phyloP scores from a whole-genome alignment of 1,139 yeast genomes.

The Suhomyces atakaporum region DNA sequence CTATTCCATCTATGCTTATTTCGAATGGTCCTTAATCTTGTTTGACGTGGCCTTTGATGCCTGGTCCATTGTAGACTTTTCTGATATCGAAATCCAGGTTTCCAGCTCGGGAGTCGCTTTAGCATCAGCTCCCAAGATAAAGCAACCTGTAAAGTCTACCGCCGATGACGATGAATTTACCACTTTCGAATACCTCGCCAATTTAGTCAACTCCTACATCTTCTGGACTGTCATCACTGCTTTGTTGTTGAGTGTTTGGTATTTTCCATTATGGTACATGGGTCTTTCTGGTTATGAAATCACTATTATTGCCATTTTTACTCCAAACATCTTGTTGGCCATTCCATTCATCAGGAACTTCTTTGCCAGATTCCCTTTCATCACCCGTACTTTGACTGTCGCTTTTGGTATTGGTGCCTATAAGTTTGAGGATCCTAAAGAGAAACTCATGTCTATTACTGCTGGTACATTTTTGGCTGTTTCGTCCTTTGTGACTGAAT shows the following conservation, averaged over 20 bases:
- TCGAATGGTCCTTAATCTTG: constrained; percentile 87
- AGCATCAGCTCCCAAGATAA: constrained; percentile 3
- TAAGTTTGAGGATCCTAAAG: constrained; percentile 63
- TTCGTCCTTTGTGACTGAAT: constrained; percentile 63
- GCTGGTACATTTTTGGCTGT: constrained; percentile 67
- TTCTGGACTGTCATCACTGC: constrained; percentile 87
- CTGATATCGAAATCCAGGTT: constrained; percentile 49
- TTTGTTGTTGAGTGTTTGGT: constrained; percentile 86
- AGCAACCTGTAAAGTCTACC: not conserved
- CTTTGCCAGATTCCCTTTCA: constrained; percentile 42
- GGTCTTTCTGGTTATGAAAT: constrained; percentile 95
- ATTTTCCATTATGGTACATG: constrained; percentile 97
- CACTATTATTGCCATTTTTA: constrained; percentile 52
- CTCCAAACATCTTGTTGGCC: constrained; percentile 59
- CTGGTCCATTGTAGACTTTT: constrained; percentile 72
- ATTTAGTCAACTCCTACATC: constrained; percentile 60
- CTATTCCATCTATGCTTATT: constrained; percentile 88
- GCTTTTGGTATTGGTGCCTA: constrained; percentile 77
- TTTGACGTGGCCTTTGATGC: constrained; percentile 85
- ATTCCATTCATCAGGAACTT: constrained; percentile 53
- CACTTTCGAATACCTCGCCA: constrained; percentile 43
- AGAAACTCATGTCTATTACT: constrained; percentile 64
- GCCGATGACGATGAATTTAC: constrained; percentile 31
- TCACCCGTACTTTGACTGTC: constrained; percentile 58
- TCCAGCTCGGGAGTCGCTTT: constrained; percentile 24